Conservation (phyloP, 805 yeast species). For the Candida easanensis region DNA sequence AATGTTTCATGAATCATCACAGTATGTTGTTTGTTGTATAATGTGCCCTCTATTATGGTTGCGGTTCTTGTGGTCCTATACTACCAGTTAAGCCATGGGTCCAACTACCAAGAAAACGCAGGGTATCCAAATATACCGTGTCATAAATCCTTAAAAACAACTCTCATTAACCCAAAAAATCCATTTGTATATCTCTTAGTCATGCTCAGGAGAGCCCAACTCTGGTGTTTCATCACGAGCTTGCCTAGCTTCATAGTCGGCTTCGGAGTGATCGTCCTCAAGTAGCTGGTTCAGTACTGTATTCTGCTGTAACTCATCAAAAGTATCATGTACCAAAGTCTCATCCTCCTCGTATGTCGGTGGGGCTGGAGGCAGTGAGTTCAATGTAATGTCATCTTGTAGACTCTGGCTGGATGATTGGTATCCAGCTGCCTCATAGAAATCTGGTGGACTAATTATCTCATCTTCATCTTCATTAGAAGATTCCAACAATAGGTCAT, state of each 20-base stretch:
- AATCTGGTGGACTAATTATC: constrained; percentile 26
- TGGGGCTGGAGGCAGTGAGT: constrained; percentile 34
- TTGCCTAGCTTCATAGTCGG: constrained; percentile 13
- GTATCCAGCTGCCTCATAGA: constrained; percentile 27
- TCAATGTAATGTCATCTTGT: constrained; percentile 32
- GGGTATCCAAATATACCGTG: no score
- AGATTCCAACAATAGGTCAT: constrained; percentile 73
- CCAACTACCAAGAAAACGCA: no score
- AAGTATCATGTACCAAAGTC: not conserved
- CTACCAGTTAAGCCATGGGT: no score
- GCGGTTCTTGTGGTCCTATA: no score
- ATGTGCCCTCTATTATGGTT: no score
- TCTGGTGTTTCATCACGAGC: constrained; percentile 9
- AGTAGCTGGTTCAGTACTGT: constrained; percentile 16
- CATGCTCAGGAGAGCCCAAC: not conserved
- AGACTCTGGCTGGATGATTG: constrained; percentile 30
- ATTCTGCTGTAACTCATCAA: constrained; percentile 8
- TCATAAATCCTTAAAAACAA: no score
- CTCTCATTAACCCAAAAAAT: no score
- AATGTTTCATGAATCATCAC: no score
- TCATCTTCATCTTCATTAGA: constrained; percentile 34
- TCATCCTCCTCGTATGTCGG: constrained; percentile 32
- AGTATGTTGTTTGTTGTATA: no score
- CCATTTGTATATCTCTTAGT: no score
- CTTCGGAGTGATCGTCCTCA: not conserved